phyloP scores from a whole-genome alignment of 768 basidiomycete species.

The Agaricus subrufescens region DNA sequence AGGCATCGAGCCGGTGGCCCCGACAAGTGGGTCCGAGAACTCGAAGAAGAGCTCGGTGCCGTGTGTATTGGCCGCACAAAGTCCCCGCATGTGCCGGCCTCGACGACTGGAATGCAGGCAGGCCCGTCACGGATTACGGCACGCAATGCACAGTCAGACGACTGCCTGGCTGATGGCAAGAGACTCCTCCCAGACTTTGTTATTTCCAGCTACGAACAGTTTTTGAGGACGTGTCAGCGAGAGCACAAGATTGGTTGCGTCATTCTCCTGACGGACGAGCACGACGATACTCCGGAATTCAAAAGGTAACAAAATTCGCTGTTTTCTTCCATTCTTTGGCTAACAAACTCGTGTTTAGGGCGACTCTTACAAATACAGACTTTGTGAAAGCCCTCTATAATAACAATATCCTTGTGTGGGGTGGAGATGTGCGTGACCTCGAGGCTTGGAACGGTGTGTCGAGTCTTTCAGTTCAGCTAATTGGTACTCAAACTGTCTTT shows the following conservation, averaged over 20 bases:
- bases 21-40: conserved; percentile 72
- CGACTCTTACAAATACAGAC: conserved; percentile 68
- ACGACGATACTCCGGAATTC: conserved; percentile 85
- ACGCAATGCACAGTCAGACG: conserved; percentile 21
- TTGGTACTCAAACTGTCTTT: background rate
- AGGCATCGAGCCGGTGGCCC: conserved; percentile 42
- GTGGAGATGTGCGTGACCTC: conserved; percentile 79
- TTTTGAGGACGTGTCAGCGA: conserved; percentile 62
- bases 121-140: conserved; percentile 45
- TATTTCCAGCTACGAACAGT: conserved; percentile 77
- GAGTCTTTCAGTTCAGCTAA: conserved; percentile 5
- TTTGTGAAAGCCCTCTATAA: conserved; percentile 67
- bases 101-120: conserved; percentile 30
- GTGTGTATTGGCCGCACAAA: conserved; percentile 46
- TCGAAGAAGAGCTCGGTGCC: conserved; percentile 86
- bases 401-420: conserved; percentile 85
- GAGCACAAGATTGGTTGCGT: conserved; percentile 76
- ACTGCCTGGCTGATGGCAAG: conserved; percentile 26
- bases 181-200: conserved; percentile 78
- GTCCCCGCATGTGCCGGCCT: conserved; percentile 24
- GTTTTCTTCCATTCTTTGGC: background rate
- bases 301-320: conserved; percentile 51
- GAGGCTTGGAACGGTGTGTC: conserved; percentile 72
- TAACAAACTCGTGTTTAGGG: conserved; percentile 30
- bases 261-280: conserved; percentile 82